Evolutionary conservation across 2,329 filamentous ascomycete species (phyloP).

Genomic region (Talaromyces funiculosus): DNA sequence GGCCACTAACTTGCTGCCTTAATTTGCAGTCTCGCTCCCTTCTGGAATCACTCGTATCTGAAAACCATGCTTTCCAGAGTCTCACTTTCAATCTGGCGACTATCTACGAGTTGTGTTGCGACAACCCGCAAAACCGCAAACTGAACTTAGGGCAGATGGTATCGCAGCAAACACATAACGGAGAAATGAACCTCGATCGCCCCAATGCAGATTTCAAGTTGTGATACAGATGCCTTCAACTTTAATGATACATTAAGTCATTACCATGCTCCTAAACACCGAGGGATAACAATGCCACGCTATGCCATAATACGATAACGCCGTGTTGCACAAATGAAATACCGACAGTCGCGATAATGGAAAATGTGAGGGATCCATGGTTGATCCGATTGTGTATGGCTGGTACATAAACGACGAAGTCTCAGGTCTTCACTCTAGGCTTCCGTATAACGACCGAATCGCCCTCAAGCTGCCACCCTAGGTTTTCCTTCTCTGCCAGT

Average conservation of each 20-base stretch:
- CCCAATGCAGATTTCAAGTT: constrained; percentile 71
- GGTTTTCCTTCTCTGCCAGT: constrained; percentile 60
- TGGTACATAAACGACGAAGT: neutral
- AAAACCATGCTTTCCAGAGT: constrained; percentile 65
- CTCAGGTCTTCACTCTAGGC: constrained; percentile 24
- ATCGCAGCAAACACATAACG: constrained; percentile 52
- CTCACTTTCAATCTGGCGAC: constrained; percentile 86
- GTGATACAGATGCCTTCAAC: constrained; percentile 28
- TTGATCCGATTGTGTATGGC: neutral
- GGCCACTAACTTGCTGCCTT: constrained; percentile 2
- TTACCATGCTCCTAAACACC: neutral
- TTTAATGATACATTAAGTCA: neutral
- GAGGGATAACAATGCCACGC: neutral
- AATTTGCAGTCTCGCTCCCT: constrained; percentile 54
- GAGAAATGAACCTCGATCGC: constrained; percentile 62
- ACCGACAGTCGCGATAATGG: neutral
- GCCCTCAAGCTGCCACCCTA: constrained; percentile 78
- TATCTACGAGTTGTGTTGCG: constrained; percentile 85
- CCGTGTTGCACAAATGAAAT: neutral
- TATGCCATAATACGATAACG: neutral
- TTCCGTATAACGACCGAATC: constrained; percentile 70
- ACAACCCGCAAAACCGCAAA: constrained; percentile 67
- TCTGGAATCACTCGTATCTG: constrained; percentile 60
- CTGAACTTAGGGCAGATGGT: constrained; percentile 63
- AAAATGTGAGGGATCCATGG: neutral